Conservation (phyloP, 2,329 filamentous ascomycete species). For the Fusarium hainanense region DNA sequence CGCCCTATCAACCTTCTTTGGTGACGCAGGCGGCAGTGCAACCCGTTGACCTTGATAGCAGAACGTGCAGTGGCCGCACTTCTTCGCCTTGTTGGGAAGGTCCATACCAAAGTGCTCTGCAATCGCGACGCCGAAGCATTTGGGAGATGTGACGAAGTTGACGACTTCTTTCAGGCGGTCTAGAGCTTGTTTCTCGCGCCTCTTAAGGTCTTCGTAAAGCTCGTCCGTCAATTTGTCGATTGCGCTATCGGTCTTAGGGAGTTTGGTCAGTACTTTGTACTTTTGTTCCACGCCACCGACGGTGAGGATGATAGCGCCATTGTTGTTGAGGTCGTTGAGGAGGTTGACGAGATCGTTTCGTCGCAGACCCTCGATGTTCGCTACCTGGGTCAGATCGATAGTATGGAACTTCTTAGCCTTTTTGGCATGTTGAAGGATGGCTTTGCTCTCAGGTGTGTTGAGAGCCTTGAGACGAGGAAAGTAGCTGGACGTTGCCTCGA, state of each 20-base stretch:
- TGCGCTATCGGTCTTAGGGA: conserved; percentile 57
- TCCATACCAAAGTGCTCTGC: conserved; percentile 68
- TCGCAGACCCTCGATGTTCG: conserved; percentile 47
- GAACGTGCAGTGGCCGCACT: conserved; percentile 67
- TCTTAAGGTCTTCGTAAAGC: conserved; percentile 62
- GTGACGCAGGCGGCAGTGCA: conserved; percentile 53
- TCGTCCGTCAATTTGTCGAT: conserved; percentile 58
- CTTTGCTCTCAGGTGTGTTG: conserved; percentile 54
- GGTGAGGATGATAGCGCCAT: conserved; percentile 61
- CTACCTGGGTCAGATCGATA: conserved; percentile 61
- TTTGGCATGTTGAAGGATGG: conserved; percentile 56
- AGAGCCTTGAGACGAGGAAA: conserved; percentile 50
- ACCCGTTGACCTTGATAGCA: conserved; percentile 49
- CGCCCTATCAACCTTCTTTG: conserved; percentile 52
- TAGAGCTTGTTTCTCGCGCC: conserved; percentile 64
- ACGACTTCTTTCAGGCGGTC: conserved; percentile 61
- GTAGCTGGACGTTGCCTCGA: conserved; percentile 53
- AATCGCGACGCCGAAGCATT: conserved; percentile 64
- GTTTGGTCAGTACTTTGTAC: conserved; percentile 60
- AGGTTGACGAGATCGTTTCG: conserved; percentile 64
- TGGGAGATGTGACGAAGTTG: conserved; percentile 61
- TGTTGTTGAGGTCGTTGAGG: conserved; percentile 65
- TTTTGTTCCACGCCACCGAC: conserved; percentile 63
- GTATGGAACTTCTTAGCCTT: conserved; percentile 56
- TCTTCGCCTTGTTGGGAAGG: conserved; percentile 54